Conservation (phyloP, 1,139 yeast genomes). For the Blastobotrys apis region DNA sequence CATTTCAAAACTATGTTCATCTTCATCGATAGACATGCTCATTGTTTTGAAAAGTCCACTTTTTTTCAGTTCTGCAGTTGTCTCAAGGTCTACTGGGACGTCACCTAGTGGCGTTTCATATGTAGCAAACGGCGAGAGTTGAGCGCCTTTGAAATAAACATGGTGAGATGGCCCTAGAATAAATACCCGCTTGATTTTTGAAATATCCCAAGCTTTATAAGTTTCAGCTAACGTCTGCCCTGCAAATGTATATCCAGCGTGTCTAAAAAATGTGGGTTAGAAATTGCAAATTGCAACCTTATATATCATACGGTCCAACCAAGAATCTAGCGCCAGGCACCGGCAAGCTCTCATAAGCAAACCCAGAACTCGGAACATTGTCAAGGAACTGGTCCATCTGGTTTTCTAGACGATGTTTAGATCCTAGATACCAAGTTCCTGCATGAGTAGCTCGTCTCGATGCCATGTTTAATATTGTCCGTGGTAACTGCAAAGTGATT, state of each 20-base stretch:
- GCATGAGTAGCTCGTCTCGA: conserved; percentile 72
- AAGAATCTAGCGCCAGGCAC: conserved; percentile 58
- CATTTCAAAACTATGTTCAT: conserved; percentile 94
- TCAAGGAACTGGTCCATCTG: conserved; percentile 49
- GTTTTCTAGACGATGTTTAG: conserved; percentile 40
- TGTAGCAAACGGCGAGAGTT: conserved; percentile 48
- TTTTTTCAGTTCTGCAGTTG: conserved; percentile 33
- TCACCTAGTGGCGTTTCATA: conserved; percentile 84
- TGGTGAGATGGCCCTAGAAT: conserved; percentile 93
- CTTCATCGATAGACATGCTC: conserved; percentile 61
- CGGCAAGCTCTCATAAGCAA: conserved; percentile 30
- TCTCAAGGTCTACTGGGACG: conserved; percentile 56
- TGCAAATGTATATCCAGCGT: conserved; percentile 88
- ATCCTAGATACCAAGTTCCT: conserved; percentile 78
- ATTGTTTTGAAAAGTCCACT: conserved; percentile 49
- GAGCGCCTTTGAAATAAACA: conserved; percentile 65
- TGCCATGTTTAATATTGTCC: conserved; percentile 18
- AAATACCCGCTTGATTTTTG: conserved; percentile 58
- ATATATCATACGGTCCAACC: conserved; percentile 48
- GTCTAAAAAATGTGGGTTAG: conserved; percentile 36
- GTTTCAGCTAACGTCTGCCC: conserved; percentile 77
- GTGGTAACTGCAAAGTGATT: conserved; percentile 2
- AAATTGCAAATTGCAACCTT: neutral
- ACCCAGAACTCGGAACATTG: conserved; percentile 25
- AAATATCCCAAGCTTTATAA: conserved; percentile 64